phyloP scores from a whole-genome alignment of 352 stramenopile species.

The Bremia lactucae region DNA sequence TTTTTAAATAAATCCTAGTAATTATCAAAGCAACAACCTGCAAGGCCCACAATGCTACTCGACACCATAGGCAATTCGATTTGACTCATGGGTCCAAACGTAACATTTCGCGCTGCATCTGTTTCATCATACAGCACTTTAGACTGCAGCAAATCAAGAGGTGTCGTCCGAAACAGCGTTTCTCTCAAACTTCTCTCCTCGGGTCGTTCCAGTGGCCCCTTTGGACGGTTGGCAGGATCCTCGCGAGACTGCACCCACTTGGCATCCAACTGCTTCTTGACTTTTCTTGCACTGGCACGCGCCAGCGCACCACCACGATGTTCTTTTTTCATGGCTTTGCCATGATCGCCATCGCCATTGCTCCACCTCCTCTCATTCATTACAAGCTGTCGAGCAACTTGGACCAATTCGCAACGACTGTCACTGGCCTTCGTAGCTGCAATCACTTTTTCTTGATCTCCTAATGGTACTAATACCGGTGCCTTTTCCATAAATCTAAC shows the following conservation, averaged over 20 bases:
- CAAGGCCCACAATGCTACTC: conserved; percentile 35
- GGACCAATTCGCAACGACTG: conserved; percentile 14
- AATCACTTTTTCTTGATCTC: conserved; percentile 22
- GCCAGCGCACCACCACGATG: conserved; percentile 15
- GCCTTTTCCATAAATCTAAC: conserved; percentile 5
- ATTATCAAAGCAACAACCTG: conserved; percentile 46
- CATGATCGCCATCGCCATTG: conserved; percentile 8
- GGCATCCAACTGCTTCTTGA: conserved; percentile 54
- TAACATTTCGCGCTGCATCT: conserved; percentile 12
- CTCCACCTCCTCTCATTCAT: conserved; percentile 6
- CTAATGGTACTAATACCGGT: conserved; percentile 8
- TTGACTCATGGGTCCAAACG: conserved; percentile 14
- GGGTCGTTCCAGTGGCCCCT: conserved; percentile 29
- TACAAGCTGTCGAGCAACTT: conserved; percentile 9
- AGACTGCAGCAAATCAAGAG: conserved; percentile 25
- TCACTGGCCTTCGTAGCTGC: conserved; percentile 51
- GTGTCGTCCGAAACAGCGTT: conserved; percentile 22
- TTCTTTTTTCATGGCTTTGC: conserved; percentile 1
- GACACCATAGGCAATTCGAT: conserved; percentile 16
- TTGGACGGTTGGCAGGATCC: conserved; percentile 40
- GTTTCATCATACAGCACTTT: conserved; percentile 36
- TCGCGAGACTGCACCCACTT: conserved; percentile 48
- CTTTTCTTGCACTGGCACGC: conserved; percentile 41
- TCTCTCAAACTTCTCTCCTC: conserved; percentile 46
- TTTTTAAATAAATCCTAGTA: conserved; percentile 9